Evolutionary conservation across 495 filamentous ascomycete species (phyloP).

Genomic region (Aspergillus campestris): DNA sequence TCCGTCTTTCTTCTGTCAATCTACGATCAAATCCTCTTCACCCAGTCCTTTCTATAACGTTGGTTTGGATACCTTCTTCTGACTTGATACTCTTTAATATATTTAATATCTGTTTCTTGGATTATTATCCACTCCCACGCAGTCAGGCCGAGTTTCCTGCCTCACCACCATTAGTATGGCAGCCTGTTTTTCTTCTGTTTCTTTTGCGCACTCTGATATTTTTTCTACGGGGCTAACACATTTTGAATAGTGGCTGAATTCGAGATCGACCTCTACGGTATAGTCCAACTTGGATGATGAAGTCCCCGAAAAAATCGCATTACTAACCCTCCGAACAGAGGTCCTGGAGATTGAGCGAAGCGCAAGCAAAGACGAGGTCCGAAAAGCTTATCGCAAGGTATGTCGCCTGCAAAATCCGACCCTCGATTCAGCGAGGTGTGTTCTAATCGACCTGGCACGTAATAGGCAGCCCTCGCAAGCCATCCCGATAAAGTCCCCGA

Average conservation of each 20-base stretch:
- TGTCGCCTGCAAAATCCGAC: constrained; percentile 4
- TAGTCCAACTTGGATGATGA: not conserved
- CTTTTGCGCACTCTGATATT: too few relatives aligned
- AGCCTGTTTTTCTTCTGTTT: too few relatives aligned
- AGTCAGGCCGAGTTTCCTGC: too few relatives aligned
- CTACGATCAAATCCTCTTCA: too few relatives aligned
- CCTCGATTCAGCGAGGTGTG: not conserved
- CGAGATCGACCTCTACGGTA: constrained; percentile 43
- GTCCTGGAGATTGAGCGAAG: constrained; percentile 63
- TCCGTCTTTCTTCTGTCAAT: too few relatives aligned
- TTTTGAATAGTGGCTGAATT: constrained; percentile 27
- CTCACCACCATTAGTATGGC: too few relatives aligned
- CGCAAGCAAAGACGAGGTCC: constrained; percentile 77
- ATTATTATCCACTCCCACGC: too few relatives aligned
- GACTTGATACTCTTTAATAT: too few relatives aligned
- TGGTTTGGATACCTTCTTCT: too few relatives aligned
- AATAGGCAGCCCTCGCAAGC: constrained; percentile 72
- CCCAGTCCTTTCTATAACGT: too few relatives aligned
- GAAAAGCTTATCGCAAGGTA: constrained; percentile 96
- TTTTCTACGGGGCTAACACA: constrained; percentile 6
- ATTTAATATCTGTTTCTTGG: too few relatives aligned
- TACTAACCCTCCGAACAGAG: constrained; percentile 36
- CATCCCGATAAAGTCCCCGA: constrained; percentile 97
- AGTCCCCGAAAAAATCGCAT: constrained; percentile 1
- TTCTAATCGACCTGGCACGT: constrained; percentile 6